Evolutionary conservation across 2,329 filamentous ascomycete genomes (phyloP), one percentile per base, ranked within the genome.

Genomic region (Microdochium nivale): DNA sequence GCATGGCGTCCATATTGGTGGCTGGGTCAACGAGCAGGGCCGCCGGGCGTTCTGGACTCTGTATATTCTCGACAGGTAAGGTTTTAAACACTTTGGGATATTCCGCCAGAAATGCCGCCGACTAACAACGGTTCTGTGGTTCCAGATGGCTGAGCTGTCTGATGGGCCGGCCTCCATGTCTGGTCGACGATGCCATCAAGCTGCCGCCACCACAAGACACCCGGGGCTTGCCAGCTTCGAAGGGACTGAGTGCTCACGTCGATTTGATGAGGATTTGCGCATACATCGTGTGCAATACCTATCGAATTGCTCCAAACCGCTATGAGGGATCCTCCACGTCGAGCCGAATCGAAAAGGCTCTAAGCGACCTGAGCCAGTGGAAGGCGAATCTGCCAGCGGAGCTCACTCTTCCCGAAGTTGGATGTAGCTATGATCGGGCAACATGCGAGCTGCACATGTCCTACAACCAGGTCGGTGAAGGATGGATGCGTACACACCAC

Each of bases 1-100:
- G 64, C 70, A 74, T 32, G 76, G 76, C n/a, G 65, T 73, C 1
- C 72, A 78, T 54, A 62, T 69, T 14, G 73, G 72, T 3, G 69
- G 65, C 56, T 59, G 59, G 3, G 62, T 67, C 2, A 67, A 75
- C 43, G 75, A 78, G 56, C 59, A 60, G 23, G 69, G 68, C 1
- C 76, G 73, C 55, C 64, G 76, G 33, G 65, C 73, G 5, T 78
- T 79, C 51, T 79, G 76, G 76, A 78, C 75, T 0, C 64, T 78
- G 2, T 78, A 76, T 52, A 67, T 74, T n/a, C 59, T 79, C 14
- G 75, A 78, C 55, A 67, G 74, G 47, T 77, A 65, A 62, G 56
- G 30, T 9, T 2, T 14, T 13, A n/a, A 8, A n/a, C 11, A 13
- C 14, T 23, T 9, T n/a, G n/a, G 19, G 27, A 16, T 23, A 21